phyloP scores from a whole-genome alignment of 1,284 basidiomycete genomes.

The Apiotrichum gracile region DNA sequence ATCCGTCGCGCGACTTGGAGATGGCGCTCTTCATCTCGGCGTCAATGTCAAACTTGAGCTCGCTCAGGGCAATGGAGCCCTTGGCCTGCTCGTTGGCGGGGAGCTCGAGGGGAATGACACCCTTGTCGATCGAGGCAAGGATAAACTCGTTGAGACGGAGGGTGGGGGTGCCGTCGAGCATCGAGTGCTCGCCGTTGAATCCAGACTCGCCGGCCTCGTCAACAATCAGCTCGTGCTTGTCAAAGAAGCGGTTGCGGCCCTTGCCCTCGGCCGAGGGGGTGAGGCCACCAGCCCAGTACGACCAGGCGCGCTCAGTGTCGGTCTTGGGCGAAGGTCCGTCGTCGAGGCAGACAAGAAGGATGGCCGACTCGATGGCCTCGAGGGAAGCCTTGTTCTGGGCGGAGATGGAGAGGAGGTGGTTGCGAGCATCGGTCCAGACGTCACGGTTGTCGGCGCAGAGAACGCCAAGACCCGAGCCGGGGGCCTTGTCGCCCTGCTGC shows the following conservation, averaged over 20 bases:
- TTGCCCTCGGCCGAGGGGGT: constrained; percentile 29
- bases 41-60: constrained; percentile 69
- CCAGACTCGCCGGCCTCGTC: constrained; percentile 91
- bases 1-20: constrained; percentile 58
- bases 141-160: constrained; percentile 93
- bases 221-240: constrained; percentile 93
- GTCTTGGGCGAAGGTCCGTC: constrained; percentile 40
- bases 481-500: constrained; percentile 56
- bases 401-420: constrained; percentile 61
- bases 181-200: constrained; percentile 59
- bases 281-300: constrained; percentile 77
- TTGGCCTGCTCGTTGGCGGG: constrained; percentile 45
- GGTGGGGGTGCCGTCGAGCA: constrained; percentile 83
- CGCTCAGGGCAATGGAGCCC: constrained; percentile 54
- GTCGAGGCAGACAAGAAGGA: constrained; percentile 82
- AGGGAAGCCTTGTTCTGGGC: constrained; percentile 62
- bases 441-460: constrained; percentile 87
- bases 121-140: constrained; percentile 68
- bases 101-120: constrained; percentile 62
- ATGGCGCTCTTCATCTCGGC: constrained; percentile 49
- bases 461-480: constrained; percentile 65
- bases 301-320: constrained; percentile 71
- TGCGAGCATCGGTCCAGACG: constrained; percentile 77
- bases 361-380: constrained; percentile 80
- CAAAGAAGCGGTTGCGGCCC: constrained; percentile 88